Percentiles rank a stretch among this genome's conserved stretches.
Conservation (phyloP, 805 yeast species). For the Cyberlindnera saturnus region DNA sequence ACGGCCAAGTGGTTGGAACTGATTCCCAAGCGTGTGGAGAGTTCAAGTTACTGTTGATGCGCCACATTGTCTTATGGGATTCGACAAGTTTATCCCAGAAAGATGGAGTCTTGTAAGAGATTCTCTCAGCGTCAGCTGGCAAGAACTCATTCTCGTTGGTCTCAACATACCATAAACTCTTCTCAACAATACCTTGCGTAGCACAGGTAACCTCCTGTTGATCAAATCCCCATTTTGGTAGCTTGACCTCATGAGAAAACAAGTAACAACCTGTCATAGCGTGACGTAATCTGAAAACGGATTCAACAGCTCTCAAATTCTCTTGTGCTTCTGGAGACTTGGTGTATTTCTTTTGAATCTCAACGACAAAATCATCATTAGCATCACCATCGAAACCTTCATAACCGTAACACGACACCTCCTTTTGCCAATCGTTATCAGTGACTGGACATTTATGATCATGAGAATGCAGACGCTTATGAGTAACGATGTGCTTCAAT, state of each 20-base stretch:
- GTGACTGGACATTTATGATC: constrained; percentile 77
- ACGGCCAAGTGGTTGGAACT: constrained; percentile 69
- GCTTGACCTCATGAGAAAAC: constrained; percentile 67
- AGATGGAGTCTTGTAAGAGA: constrained; percentile 47
- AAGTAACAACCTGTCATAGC: constrained; percentile 75
- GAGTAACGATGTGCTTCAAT: constrained; percentile 51
- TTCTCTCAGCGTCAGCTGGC: constrained; percentile 37
- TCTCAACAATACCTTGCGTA: constrained; percentile 52
- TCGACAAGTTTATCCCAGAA: constrained; percentile 60
- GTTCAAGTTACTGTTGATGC: constrained; percentile 61
- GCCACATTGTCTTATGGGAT: constrained; percentile 72
- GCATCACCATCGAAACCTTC: constrained; percentile 78
- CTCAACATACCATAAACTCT: constrained; percentile 71
- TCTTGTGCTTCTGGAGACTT: constrained; percentile 45
- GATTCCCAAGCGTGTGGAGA: constrained; percentile 70
- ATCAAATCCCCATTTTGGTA: constrained; percentile 79
- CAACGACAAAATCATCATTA: constrained; percentile 76
- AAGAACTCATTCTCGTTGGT: constrained; percentile 50
- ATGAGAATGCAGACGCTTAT: constrained; percentile 73
- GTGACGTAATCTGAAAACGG: constrained; percentile 69
- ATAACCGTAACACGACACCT: constrained; percentile 70
- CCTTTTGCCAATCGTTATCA: constrained; percentile 78
- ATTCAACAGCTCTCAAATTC: constrained; percentile 56
- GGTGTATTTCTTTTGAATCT: constrained; percentile 53
- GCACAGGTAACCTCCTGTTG: constrained; percentile 87